Base-by-base conservation (phyloP, 441 rosid genomes). In the Flueggea neowawraea region DNA sequence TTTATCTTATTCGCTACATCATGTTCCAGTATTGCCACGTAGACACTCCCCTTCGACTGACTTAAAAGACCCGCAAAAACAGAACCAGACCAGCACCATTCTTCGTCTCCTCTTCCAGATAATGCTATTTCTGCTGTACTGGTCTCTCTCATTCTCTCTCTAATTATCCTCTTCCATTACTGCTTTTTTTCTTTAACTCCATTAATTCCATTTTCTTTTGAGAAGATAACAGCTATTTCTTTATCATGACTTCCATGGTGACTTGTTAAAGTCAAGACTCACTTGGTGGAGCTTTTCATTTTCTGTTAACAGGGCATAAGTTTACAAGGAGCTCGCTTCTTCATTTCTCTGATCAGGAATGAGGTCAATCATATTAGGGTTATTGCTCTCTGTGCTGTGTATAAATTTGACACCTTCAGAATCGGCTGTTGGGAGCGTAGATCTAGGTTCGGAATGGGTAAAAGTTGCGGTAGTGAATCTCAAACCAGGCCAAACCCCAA, bases 391-490 rank as follows among this genome's bases (percentile, higher is more conserved):
- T 22, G 67, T 79, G 31, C 43, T 89, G 15, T 77, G 68, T 3
- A 13, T 80, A 51, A 62, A 66, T 10, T 45, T 59, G 8, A 48
- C 61, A 14, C 85, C 82, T 41, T 78, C 92, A 8, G 81, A 88
- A 61, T 86, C 96, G 1, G 97, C 97, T 1, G 96, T 91, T 53
- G 78, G 85, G 33, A 91, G 97, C 73, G 64, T 94, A 78, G 99
- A 94, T 89, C 94, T 94, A 56, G 99, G 97, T 13, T 86, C 99
- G 1, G 97, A 94, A 77, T 94, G 88, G 94, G 13, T 89, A 9
- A 94, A 91, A 75, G 92, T 91, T 28, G 95, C 96, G 0, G 97
- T 94, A 6, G 97, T 94, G 47, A 91, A 91, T 72, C 82, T 91
- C n/a, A 86, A 81, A 73, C 89, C 82, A 0, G 96, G 97, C 47